Evolutionary conservation across 225 moss, liverwort and hornwort genomes (phyloP).

Genomic region (Physcomitrellopsis africana): DNA sequence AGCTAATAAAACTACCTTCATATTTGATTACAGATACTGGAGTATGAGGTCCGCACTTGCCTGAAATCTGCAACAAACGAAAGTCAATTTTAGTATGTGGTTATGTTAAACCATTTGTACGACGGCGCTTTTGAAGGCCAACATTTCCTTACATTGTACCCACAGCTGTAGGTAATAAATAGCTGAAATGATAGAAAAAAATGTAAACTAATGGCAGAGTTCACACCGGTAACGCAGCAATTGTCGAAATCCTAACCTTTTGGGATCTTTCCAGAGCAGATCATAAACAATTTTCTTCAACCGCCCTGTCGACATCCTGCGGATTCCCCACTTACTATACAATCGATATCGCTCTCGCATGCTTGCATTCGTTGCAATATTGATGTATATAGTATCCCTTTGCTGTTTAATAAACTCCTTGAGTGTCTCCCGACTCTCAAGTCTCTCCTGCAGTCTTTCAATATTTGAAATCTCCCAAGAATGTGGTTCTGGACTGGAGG

Average conservation of each 20-base stretch:
- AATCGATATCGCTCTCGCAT: constrained; percentile 57
- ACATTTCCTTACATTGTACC: too few species aligned
- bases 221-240: not conserved
- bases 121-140: not conserved
- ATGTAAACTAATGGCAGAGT: too few species aligned
- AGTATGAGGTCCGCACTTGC: constrained; percentile 60
- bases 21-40: constrained; percentile 44
- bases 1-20: constrained; percentile 16
- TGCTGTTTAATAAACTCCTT: constrained; percentile 59
- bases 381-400: constrained; percentile 59
- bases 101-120: not conserved
- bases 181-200: too few species aligned
- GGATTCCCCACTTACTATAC: constrained; percentile 61
- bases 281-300: constrained; percentile 59
- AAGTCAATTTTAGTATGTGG: not conserved
- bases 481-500: constrained; percentile 38
- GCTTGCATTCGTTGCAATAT: constrained; percentile 60
- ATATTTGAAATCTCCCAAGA: constrained; percentile 59
- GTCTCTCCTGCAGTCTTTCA: constrained; percentile 51
- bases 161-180: too few species aligned
- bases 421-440: constrained; percentile 46
- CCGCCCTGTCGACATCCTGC: constrained; percentile 57
- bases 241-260: constrained; percentile 36
- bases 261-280: constrained; percentile 60
- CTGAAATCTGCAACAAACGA: constrained; percentile 41